A percentile compares a stretch with the other conserved stretches of the same genome.
These are phyloP conservation scores for Pouteria glomerata DNA, from an alignment of 148 eudicot genomes.

Conservation along the genomic window DNA sequence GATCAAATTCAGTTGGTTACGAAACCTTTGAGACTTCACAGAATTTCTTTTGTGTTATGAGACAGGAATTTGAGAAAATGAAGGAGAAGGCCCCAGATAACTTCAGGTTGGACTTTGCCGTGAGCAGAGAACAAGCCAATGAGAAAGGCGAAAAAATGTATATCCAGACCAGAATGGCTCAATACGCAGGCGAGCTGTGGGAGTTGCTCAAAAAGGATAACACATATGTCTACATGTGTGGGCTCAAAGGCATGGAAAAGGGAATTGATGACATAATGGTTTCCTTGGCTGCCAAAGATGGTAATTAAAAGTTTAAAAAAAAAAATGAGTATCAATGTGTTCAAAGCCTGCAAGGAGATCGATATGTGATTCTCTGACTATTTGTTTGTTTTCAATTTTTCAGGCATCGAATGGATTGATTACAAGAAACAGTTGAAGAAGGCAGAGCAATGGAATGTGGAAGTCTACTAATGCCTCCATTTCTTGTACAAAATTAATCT, in stretches of 20 bases:
- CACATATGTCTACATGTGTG: slow-evolving; percentile 96
- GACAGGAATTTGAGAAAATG: slow-evolving; percentile 93
- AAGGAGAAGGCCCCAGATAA: slow-evolving; percentile 83
- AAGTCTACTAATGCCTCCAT: slow-evolving; percentile 57
- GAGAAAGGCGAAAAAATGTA: slow-evolving; percentile 95
- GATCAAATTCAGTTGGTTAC: no score
- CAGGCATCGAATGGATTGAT: slow-evolving; percentile 85
- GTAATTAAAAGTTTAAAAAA: no score
- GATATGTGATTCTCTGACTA: neutral
- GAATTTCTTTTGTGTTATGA: neutral
- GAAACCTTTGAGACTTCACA: no score
- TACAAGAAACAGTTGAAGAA: slow-evolving; percentile 85
- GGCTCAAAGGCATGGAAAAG: slow-evolving; percentile 96
- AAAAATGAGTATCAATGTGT: no score
- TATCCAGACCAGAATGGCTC: slow-evolving; percentile 97
- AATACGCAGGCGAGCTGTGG: slow-evolving; percentile 90
- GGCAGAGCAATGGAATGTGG: slow-evolving; percentile 95
- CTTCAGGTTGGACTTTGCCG: slow-evolving; percentile 84
- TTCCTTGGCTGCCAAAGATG: slow-evolving; percentile 84
- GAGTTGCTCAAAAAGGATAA: slow-evolving; percentile 88
- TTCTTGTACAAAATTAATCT: slow-evolving; percentile 46
- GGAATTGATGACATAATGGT: slow-evolving; percentile 98
- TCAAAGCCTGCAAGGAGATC: no score
- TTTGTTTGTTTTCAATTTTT: neutral
- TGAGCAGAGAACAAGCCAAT: slow-evolving; percentile 93